Percentiles rank a stretch among this genome's conserved stretches.
Conservation (phyloP, 495 filamentous ascomycete species). For the Cairneyella variabilis region DNA sequence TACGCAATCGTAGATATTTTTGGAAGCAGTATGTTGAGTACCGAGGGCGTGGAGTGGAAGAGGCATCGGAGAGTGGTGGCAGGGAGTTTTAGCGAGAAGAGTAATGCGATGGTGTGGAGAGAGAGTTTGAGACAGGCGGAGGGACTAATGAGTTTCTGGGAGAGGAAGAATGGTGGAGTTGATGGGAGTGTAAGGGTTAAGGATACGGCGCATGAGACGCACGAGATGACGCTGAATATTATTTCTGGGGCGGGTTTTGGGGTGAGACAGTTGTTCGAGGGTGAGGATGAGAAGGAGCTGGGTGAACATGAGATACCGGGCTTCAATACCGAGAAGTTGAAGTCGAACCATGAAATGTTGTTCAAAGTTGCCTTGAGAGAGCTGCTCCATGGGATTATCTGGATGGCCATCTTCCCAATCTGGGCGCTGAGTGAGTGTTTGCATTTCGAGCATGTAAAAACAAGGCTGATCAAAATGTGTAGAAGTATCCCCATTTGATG, state of each 20-base stretch:
- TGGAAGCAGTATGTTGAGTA: slow-evolving; percentile 60
- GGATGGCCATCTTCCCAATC: slow-evolving; percentile 49
- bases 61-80: slow-evolving; percentile 66
- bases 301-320: slow-evolving; percentile 35
- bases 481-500: slow-evolving; percentile 18
- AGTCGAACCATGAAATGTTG: slow-evolving; percentile 52
- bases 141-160: slow-evolving; percentile 14
- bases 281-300: slow-evolving; percentile 37
- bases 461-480: background rate
- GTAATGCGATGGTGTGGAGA: slow-evolving; percentile 52
- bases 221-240: slow-evolving; percentile 19
- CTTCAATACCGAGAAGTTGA: slow-evolving; percentile 25
- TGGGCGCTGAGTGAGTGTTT: slow-evolving; percentile 40
- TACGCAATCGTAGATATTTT: slow-evolving; percentile 58
- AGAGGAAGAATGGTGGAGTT: slow-evolving; percentile 3
- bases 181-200: slow-evolving; percentile 9
- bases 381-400: slow-evolving; percentile 45
- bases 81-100: slow-evolving; percentile 67
- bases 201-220: slow-evolving; percentile 13
- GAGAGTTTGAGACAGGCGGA: slow-evolving; percentile 19
- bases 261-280: slow-evolving; percentile 53
- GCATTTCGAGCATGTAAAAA: background rate
- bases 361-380: slow-evolving; percentile 34
- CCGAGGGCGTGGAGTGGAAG: slow-evolving; percentile 61
- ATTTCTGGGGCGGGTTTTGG: slow-evolving; percentile 27